Base-by-base conservation (phyloP, 164 flowering plant genomes). In the Cinnamomum chago region DNA sequence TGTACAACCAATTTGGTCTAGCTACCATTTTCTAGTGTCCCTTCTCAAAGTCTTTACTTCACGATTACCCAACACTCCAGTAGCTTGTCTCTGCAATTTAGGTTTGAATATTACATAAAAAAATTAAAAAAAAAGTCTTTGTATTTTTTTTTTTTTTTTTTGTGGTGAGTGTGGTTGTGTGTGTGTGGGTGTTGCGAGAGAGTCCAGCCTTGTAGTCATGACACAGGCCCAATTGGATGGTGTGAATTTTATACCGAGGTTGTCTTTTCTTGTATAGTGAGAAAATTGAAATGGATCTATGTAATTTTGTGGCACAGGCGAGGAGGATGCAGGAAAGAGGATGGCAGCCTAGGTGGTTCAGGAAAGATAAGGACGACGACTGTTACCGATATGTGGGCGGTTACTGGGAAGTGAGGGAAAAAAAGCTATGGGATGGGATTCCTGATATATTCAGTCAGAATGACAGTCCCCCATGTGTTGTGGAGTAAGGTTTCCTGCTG, bases 261-360 rank as follows among this genome's bases (percentile, higher is more conserved):
- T n/a, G 5, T 15, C 20, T 15, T 55, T 55, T 55, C 5, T 15
- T 55, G 60, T 40, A 40, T 40, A 9, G 47, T 40, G 47, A 40
- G 9, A 17, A 51, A 70, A 50, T 70, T 70, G 62, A 70, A 9
- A 35, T 40, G 17, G 1, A 0, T 15, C 20, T 67, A 1, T 58
- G 66, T 9, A 40, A 33, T 72, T 65, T 17, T 28, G 14, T 65
- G 64, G 28, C 62, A 73, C 87, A 95, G 99, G 98, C 99, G 33
- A 89, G 99, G 83, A 92, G 81, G 81, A 68, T 95, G 83, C 98
- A 93, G 82, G 99, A 95, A 70, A 88, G 97, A 76, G 99, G 98
- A 24, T 95, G 99, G 99, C 88, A 89, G 64, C 98, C 98, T 2
- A 90, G 92, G 79, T 95, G 99, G 99, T 95, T 95, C 69, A 69